A percentile compares a stretch with the other conserved stretches of the same genome.
Conservation (phyloP, 257 asterid species). For the Solanum clarkiae region DNA sequence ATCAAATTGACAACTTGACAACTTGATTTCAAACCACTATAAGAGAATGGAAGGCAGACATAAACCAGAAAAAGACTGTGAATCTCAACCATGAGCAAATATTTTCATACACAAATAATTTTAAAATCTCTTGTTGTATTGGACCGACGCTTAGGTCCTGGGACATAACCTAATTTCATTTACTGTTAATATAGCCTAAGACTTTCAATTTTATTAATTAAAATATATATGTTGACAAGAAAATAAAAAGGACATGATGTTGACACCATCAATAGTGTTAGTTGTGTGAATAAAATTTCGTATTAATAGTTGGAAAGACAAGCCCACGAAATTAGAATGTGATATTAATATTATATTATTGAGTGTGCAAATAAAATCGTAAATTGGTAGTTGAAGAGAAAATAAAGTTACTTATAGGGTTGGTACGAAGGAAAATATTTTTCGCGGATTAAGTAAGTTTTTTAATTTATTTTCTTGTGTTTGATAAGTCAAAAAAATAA, state of each 20-base stretch:
- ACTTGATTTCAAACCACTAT: neutral
- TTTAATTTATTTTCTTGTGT: too few relatives aligned
- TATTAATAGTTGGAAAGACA: neutral
- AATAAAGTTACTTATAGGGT: neutral
- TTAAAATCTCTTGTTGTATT: neutral
- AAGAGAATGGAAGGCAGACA: neutral
- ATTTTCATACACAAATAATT: neutral
- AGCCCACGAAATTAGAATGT: too few relatives aligned
- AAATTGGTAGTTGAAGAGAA: neutral
- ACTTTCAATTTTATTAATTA: too few relatives aligned
- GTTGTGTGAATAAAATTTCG: neutral
- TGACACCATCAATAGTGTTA: neutral
- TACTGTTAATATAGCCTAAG: neutral
- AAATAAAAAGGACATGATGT: neutral
- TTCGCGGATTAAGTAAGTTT: too few relatives aligned
- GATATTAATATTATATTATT: too few relatives aligned
- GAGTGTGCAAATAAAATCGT: neutral
- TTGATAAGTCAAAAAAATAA: too few relatives aligned
- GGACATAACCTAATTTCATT: neutral
- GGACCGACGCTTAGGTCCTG: neutral
- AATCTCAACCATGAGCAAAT: neutral
- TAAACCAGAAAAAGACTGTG: neutral
- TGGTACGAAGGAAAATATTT: too few relatives aligned
- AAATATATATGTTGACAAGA: too few relatives aligned
- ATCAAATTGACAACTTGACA: neutral